These are phyloP conservation scores for Kurtzmaniella quercitrusa DNA, from an alignment of 1,139 yeast species.

Conservation along the genomic window DNA sequence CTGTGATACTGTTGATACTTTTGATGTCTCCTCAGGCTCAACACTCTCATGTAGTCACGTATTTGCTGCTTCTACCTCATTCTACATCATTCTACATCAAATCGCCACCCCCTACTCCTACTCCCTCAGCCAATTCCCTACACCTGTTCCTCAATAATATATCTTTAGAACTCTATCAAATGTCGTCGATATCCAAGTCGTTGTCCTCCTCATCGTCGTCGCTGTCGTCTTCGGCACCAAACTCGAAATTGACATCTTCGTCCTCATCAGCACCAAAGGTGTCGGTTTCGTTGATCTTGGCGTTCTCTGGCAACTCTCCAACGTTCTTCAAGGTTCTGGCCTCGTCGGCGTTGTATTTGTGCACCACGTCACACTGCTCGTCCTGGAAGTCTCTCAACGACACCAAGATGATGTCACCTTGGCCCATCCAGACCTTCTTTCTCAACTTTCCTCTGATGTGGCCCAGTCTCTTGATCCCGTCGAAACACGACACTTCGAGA, in stretches of 20 bases:
- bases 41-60: no score
- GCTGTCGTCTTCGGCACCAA: conserved; percentile 88
- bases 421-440: conserved; percentile 99
- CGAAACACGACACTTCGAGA: conserved; percentile 92
- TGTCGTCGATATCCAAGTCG: conserved; percentile 81
- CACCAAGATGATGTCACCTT: conserved; percentile 94
- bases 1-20: no score
- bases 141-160: conserved; percentile 1
- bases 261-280: conserved; percentile 96
- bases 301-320: conserved; percentile 96
- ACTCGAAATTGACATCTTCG: conserved; percentile 97
- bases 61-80: no score
- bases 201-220: conserved; percentile 64
- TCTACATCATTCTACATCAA: no score
- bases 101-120: no score
- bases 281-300: conserved; percentile 96
- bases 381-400: conserved; percentile 98
- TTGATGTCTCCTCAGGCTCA: no score
- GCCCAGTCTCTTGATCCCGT: conserved; percentile 89
- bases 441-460: conserved; percentile 98
- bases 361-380: conserved; percentile 96
- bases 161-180: conserved; percentile 29
- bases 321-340: conserved; percentile 93
- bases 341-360: conserved; percentile 95
- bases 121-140: not conserved